Evolutionary conservation across 352 stramenopile species (phyloP).

Genomic region (Phytophthora foliorum): DNA sequence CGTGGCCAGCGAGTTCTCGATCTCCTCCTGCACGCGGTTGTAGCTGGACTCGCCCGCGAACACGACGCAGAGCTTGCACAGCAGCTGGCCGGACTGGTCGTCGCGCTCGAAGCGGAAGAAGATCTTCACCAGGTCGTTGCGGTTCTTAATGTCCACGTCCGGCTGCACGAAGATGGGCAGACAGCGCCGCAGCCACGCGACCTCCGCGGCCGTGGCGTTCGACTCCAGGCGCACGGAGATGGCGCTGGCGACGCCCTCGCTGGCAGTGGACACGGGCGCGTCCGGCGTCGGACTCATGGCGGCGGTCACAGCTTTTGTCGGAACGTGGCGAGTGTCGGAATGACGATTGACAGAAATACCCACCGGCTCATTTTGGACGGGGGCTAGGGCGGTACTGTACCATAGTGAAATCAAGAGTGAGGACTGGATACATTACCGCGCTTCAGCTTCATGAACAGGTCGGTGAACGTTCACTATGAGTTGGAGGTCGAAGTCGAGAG

Average conservation of each 20-base stretch:
- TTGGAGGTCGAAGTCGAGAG: neutral
- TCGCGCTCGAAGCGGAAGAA: slow-evolving; percentile 87
- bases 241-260: slow-evolving; percentile 24
- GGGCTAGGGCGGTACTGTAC: slow-evolving; percentile 10
- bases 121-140: slow-evolving; percentile 85
- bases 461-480: neutral
- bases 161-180: slow-evolving; percentile 88
- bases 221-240: slow-evolving; percentile 31
- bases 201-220: slow-evolving; percentile 51
- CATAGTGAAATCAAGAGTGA: slow-evolving; percentile 13
- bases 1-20: slow-evolving; percentile 84
- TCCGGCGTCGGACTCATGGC: slow-evolving; percentile 32
- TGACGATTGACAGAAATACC: slow-evolving; percentile 20
- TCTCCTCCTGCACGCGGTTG: slow-evolving; percentile 75
- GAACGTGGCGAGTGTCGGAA: slow-evolving; percentile 1
- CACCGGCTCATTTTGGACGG: slow-evolving; percentile 15
- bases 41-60: slow-evolving; percentile 88
- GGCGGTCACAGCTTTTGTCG: neutral
- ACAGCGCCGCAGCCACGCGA: slow-evolving; percentile 82
- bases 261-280: slow-evolving; percentile 25
- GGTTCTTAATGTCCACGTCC: slow-evolving; percentile 84
- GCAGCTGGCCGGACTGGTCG: slow-evolving; percentile 50
- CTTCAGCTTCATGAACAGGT: neutral
- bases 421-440: slow-evolving; percentile 20
- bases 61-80: slow-evolving; percentile 87